A percentile compares a stretch with the other conserved stretches of the same genome.
Conservation (phyloP, 1,139 yeast species). For the Candida sp. region DNA sequence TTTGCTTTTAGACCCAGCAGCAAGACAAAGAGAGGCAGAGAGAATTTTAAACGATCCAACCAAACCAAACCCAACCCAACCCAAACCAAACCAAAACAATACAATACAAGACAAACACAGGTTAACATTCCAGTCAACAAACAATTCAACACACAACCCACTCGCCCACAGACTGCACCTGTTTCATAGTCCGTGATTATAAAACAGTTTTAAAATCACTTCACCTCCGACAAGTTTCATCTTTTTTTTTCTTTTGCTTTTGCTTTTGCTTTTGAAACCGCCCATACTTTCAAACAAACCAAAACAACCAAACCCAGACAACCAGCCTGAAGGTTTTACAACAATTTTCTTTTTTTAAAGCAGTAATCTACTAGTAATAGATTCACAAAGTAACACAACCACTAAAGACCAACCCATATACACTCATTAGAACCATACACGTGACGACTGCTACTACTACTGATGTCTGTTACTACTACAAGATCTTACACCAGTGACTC, state of each 20-base stretch:
- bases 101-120: not conserved
- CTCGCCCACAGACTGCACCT: not conserved
- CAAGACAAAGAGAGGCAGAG: not conserved
- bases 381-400: not conserved
- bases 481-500: constrained; percentile 1
- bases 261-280: not conserved
- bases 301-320: not conserved
- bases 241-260: not conserved
- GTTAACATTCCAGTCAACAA: not conserved
- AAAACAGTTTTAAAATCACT: constrained; percentile 2
- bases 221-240: not conserved
- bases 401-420: not conserved
- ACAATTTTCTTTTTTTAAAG: not conserved
- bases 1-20: not conserved
- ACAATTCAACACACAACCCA: not conserved
- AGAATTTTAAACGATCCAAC: not conserved
- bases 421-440: not conserved
- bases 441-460: not conserved
- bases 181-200: not conserved
- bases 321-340: not conserved
- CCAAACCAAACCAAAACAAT: not conserved
- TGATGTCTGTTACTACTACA: constrained; percentile 3
- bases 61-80: not conserved
- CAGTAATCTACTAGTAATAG: no score
- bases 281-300: not conserved